phyloP scores from a whole-genome alignment of 2,329 filamentous ascomycete species.

The Pseudopithomyces maydicus region DNA sequence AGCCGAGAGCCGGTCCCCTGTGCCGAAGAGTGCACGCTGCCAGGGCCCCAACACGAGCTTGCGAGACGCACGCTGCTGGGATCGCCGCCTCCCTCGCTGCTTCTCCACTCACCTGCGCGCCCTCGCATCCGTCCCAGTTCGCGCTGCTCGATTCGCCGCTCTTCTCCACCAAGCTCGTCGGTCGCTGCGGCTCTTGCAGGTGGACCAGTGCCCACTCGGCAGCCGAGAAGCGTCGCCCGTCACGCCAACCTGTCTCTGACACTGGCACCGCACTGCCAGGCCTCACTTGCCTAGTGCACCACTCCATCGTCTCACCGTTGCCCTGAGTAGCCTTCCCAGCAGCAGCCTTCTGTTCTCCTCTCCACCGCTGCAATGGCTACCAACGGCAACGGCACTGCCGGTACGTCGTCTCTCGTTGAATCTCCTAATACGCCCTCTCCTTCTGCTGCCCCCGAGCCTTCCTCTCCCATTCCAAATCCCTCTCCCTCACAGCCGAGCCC shows the following conservation, averaged over 20 bases:
- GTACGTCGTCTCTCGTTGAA: slow-evolving; percentile 38
- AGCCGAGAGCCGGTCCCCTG: background rate
- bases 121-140: background rate
- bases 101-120: slow-evolving; percentile 5
- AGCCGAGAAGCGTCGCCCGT: background rate
- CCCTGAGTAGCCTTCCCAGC: background rate
- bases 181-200: background rate
- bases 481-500: slow-evolving; percentile 14
- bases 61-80: too few species aligned
- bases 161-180: background rate
- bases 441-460: slow-evolving; percentile 17
- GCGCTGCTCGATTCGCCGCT: slow-evolving; percentile 11
- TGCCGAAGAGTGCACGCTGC: background rate
- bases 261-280: background rate
- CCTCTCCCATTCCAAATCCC: slow-evolving; percentile 11
- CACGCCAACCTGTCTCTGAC: slow-evolving; percentile 11
- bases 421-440: slow-evolving; percentile 9
- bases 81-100: slow-evolving; percentile 1
- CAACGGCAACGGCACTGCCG: slow-evolving; percentile 33
- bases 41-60: background rate
- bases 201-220: slow-evolving; percentile 5
- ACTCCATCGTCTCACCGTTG: background rate
- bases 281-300: slow-evolving; percentile 1
- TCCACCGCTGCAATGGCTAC: slow-evolving; percentile 27
- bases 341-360: background rate